Conservation (phyloP, 2,329 filamentous ascomycete species). For the Dothidotthia symphoricarpi region DNA sequence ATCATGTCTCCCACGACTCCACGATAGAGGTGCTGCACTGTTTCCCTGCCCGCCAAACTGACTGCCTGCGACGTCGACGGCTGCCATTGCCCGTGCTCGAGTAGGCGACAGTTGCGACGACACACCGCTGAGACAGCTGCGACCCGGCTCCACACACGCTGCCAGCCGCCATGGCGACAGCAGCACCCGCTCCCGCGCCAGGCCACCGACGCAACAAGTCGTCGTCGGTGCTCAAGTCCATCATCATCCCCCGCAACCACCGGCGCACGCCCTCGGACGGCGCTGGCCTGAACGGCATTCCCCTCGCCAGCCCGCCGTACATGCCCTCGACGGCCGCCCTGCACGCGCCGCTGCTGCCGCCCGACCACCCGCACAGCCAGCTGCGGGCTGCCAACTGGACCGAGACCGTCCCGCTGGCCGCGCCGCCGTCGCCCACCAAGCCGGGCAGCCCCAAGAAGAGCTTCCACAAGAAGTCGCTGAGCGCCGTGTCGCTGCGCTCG, state of each 20-base stretch:
- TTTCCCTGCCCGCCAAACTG: too few species aligned
- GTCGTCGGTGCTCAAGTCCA: constrained; percentile 50
- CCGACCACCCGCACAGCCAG: constrained; percentile 50
- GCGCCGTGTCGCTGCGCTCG: constrained; percentile 54
- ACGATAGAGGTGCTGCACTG: too few species aligned
- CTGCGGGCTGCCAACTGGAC: constrained; percentile 25
- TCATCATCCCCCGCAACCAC: constrained; percentile 53
- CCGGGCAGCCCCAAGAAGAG: constrained; percentile 34
- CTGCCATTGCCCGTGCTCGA: too few species aligned
- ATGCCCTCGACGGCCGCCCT: constrained; percentile 17
- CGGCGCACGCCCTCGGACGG: constrained; percentile 49
- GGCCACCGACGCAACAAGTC: constrained; percentile 44
- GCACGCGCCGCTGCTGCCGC: constrained; percentile 48
- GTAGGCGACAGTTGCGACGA: too few species aligned
- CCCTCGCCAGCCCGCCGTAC: constrained; percentile 20
- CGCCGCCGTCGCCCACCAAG: constrained; percentile 38
- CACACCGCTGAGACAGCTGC: too few species aligned
- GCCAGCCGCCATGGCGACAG: constrained; percentile 23
- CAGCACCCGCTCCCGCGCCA: constrained; percentile 21
- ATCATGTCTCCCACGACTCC: too few species aligned
- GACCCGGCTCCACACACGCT: not conserved
- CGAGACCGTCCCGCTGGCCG: constrained; percentile 43
- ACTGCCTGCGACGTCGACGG: too few species aligned
- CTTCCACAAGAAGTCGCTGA: constrained; percentile 56
- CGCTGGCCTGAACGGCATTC: constrained; percentile 28